Evolutionary conservation across 495 filamentous ascomycete species (phyloP), one percentile per base, ranked within the genome.

Genomic region (Rhizodiscina lignyota): DNA sequence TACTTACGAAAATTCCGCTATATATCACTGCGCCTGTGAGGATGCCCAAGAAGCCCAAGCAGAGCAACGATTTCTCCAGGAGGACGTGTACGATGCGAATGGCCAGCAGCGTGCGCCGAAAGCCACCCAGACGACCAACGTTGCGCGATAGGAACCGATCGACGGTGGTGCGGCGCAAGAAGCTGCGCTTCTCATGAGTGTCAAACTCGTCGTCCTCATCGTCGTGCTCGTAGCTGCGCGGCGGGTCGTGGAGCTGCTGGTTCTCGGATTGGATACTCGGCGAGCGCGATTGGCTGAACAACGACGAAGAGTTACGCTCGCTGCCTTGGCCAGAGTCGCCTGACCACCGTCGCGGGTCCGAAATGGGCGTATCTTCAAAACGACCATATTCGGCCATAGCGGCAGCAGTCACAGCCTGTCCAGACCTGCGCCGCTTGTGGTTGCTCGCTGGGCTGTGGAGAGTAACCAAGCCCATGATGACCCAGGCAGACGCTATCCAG

Each of bases 291-390:
- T 73, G 66, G 42, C 8, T 13, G 26, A 62, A 61, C 33, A 79
- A 63, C 17, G 77, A 79, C 36, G 74, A 71, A 3, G 78, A 69
- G 35, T 68, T 68, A 2, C 68, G 68, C 44, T 89, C 83, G 0
- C 82, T 85, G 12, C 84, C 84, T 42, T 93, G 86, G 2, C 83
- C 85, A 39, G 86, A 94, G 53, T 94, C 89, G 33, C 77, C 64
- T 4, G 83, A 92, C 56, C 70, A 79, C 26, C 83, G 73, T 47
- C 72, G 67, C 10, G 55, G 55, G 37, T 66, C 53, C 23, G 55
- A 49, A 12, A 53, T 38, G 23, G 53, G 55, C 23, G 52, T 51
- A 4, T 59, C 53, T 35, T 67, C 64, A 23, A 61, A 62, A 39
- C 63, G 67, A 34, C 71, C 58, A 44, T 75, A 71, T 44, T 72